Evolutionary conservation across 306 rosid species (phyloP).

Genomic region (Castanea mollissima): DNA sequence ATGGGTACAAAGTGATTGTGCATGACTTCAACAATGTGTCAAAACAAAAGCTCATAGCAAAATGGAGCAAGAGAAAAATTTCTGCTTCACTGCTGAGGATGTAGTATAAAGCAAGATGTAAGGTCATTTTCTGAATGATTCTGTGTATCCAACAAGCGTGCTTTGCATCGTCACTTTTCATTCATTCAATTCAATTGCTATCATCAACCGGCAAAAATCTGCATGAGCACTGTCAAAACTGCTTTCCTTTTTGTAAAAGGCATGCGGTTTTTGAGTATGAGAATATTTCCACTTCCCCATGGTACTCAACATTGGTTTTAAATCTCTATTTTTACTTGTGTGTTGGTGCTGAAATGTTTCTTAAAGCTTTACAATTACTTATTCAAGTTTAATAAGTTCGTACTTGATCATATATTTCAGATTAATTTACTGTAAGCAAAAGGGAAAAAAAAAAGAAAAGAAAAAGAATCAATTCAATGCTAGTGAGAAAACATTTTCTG

Average conservation of each 20-base stretch:
- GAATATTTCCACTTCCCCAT: slow-evolving; percentile 37
- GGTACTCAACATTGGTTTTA: neutral
- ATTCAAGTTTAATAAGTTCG: neutral
- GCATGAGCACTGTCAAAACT: neutral
- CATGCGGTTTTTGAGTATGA: slow-evolving; percentile 7
- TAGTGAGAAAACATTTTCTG: too few species aligned
- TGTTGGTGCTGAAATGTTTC: neutral
- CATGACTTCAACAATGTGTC: too few species aligned
- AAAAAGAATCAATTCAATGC: too few species aligned
- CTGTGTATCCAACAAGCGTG: slow-evolving; percentile 51
- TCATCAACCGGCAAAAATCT: slow-evolving; percentile 34
- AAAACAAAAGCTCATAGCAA: too few species aligned
- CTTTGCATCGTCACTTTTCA: slow-evolving; percentile 50
- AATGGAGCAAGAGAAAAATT: neutral
- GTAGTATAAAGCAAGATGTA: slow-evolving; percentile 34
- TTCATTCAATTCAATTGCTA: slow-evolving; percentile 30
- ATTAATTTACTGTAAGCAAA: too few species aligned
- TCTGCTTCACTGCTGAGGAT: slow-evolving; percentile 9
- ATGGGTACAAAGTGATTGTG: too few species aligned
- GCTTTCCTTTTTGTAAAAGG: slow-evolving; percentile 8
- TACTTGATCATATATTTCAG: neutral
- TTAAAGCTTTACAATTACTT: neutral
- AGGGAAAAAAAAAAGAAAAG: too few species aligned
- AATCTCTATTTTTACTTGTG: neutral
- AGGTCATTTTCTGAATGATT: slow-evolving; percentile 48